phyloP scores from a whole-genome alignment of 768 basidiomycete genomes.

The Suillus paluster region DNA sequence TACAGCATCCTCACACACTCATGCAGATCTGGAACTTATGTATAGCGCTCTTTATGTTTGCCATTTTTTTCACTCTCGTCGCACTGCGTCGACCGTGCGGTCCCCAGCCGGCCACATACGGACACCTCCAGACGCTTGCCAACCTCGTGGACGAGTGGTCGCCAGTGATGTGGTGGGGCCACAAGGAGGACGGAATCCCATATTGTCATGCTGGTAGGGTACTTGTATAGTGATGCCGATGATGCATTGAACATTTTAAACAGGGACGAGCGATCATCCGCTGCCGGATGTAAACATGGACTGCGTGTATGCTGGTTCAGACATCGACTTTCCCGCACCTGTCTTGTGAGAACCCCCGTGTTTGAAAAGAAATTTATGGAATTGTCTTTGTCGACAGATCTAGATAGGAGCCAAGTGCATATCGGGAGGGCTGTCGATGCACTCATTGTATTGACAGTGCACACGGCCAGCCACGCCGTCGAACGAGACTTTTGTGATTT shows the following conservation, averaged over 20 bases:
- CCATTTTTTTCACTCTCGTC: slow-evolving; percentile 20
- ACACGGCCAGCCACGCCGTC: background rate
- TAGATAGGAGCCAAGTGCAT: background rate
- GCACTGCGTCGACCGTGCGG: slow-evolving; percentile 22
- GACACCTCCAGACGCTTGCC: slow-evolving; percentile 39
- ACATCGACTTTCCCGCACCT: background rate
- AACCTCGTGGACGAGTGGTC: slow-evolving; percentile 42
- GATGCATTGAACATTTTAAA: background rate
- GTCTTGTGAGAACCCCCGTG: background rate
- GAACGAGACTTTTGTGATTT: background rate
- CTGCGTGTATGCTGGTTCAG: slow-evolving; percentile 1
- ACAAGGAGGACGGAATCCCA: slow-evolving; percentile 16
- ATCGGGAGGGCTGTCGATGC: background rate
- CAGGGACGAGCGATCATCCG: slow-evolving; percentile 9
- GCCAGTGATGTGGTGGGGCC: slow-evolving; percentile 23
- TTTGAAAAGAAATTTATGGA: background rate
- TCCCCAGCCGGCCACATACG: slow-evolving; percentile 35
- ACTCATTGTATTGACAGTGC: background rate
- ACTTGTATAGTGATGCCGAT: background rate
- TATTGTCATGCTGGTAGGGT: slow-evolving; percentile 7
- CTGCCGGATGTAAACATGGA: slow-evolving; percentile 4
- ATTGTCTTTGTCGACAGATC: background rate
- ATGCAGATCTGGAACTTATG: slow-evolving; percentile 33
- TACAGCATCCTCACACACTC: background rate
- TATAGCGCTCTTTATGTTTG: slow-evolving; percentile 22